Evolutionary conservation across 768 basidiomycete species (phyloP).

Genomic region (Termitomyces sp.): DNA sequence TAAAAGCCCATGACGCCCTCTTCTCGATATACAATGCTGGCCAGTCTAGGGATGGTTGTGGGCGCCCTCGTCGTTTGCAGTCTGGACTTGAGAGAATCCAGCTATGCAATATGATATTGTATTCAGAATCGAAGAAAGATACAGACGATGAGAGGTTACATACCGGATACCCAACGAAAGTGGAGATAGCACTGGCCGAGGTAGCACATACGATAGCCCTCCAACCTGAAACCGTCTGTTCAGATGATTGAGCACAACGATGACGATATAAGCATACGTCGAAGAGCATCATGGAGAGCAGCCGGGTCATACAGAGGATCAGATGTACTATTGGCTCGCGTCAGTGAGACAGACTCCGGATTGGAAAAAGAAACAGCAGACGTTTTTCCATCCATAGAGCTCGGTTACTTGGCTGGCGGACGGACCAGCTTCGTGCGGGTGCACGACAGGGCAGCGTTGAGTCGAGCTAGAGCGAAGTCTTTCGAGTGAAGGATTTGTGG

Average conservation of each 20-base stretch:
- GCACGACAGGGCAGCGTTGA: constrained; percentile 42
- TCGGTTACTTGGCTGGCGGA: constrained; percentile 57
- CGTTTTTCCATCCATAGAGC: constrained; percentile 82
- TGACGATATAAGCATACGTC: constrained; percentile 43
- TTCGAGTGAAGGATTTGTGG: constrained; percentile 5
- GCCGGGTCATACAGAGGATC: constrained; percentile 62
- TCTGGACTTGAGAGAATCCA: constrained; percentile 94
- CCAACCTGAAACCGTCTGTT: constrained; percentile 50
- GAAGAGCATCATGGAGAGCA: constrained; percentile 61
- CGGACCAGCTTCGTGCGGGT: constrained; percentile 70
- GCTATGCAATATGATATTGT: constrained; percentile 32
- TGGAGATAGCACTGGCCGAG: constrained; percentile 88
- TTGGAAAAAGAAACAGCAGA: constrained; percentile 14
- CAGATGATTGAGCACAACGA: constrained; percentile 6
- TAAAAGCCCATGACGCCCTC: constrained; percentile 91
- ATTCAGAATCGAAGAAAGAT: neutral
- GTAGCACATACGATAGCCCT: constrained; percentile 89
- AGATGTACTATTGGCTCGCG: constrained; percentile 41
- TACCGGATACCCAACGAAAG: constrained; percentile 88
- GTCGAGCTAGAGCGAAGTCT: constrained; percentile 16
- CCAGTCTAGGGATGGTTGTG: constrained; percentile 70
- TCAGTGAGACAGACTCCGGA: constrained; percentile 16
- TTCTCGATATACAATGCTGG: constrained; percentile 72
- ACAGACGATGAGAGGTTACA: constrained; percentile 20
- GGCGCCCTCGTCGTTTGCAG: constrained; percentile 80